Evolutionary conservation across 1,139 yeast genomes (phyloP), one percentile per base, ranked within the genome.

Genomic region (Suhomyces chickasaworum): DNA sequence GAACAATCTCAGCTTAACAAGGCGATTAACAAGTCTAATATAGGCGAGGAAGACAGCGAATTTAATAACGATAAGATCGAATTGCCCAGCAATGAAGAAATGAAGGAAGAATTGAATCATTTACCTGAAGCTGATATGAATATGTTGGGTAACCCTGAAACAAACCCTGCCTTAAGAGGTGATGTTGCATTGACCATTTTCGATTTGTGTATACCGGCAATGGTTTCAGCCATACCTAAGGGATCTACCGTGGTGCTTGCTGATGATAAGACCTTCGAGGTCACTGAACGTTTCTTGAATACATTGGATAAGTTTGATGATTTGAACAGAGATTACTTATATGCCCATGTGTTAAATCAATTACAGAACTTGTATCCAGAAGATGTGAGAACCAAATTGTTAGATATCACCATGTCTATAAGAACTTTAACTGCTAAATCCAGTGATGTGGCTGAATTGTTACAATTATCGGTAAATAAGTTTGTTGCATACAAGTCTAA

Each of bases 101-200:
- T 84, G 64, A 81, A 81, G 54, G 83, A 79, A 45, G 84, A 84
- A 56, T 72, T 89, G 58, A 83, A 83, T 50, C 77, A 80, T 46
- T 73, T 90, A 53, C 97, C 97, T 0, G 97, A 89, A 54, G 89
- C 91, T 15, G 95, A 90, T 61, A 78, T 89, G 76, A 84, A 83
- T 54, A 84, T 89, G 79, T 73, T 91, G 53, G 97, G 97, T 31
- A 84, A 84, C 54, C 84, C 87, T 12, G 93, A 86, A 44, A 82
- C 89, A 21, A 91, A 90, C 59, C 97, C 97, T 7, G 97, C 96
- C 0, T 73, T 91, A 55, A 83, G 83, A 57, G 97, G 98, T 48
- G 97, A 90, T 61, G 83, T 91, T 45, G 95, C 95, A 3, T 73
- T 90, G 55, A 81, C 95, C 0, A 80, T 90, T 18, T 90, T 81